Base-by-base conservation (phyloP, 495 filamentous ascomycete genomes). In the Talaromyces borbonicus region DNA sequence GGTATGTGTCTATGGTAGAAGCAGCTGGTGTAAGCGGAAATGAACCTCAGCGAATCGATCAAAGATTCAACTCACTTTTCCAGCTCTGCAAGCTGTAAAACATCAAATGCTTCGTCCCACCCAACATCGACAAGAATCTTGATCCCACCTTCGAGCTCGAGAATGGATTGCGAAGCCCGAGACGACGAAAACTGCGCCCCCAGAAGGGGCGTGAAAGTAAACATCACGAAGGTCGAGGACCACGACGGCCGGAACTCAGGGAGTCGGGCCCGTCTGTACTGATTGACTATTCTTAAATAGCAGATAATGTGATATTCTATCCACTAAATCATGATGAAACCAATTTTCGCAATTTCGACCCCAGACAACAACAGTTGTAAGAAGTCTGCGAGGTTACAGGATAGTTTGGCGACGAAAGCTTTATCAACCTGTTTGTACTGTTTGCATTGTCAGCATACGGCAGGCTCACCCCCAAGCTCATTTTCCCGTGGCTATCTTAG, bases 91-190 rank as follows among this genome's bases (percentile, higher is more conserved):
- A 98, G 72, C 68, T 87, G 82, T 46, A 72, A 73, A 14, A 77
- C 74, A 56, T 93, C 84, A 56, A 99, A 96, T 14, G 74, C 71
- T 58, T 90, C 85, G 57, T 97, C 89, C 92, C 92, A 99, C 47
- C 92, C 92, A 26, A 95, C 87, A 58, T 95, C 90, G 11, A 97
- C 76, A 12, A 97, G 72, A 20, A 97, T 81, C 61, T 97, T 97
- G 62, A 97, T 83, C 26, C 90, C 92, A 35, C 90, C 90, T 71
- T 97, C 92, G 37, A 99, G 80, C 69, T 97, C 93, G 35, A 99
- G 69, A 7, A 99, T 76, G 9, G 93, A 97, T 61, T 96, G 90
- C 47, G 87, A 92, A 27, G 93, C 92, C 31, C 78, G 72, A 6
- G 87, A 93, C 36, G 80, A 75, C 9, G 63, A 62, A 5, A 86